phyloP scores from a whole-genome alignment of 2,329 filamentous ascomycete genomes.

The Calcarisporium arbuscula region DNA sequence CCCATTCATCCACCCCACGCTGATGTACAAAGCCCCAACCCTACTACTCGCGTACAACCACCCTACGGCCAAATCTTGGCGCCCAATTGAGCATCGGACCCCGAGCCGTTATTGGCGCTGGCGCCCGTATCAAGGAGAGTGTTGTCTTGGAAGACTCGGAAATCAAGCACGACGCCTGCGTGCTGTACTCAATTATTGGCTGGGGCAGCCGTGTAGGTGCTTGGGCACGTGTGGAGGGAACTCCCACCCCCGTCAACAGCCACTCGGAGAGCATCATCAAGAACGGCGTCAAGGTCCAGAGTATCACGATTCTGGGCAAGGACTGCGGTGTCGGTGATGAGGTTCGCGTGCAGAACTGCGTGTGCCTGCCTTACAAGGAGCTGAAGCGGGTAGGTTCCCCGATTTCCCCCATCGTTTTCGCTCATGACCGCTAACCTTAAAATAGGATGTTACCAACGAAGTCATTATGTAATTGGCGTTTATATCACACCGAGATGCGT shows the following conservation, averaged over 20 bases:
- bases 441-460: slow-evolving; percentile 72
- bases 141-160: slow-evolving; percentile 93
- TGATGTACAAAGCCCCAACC: too few relatives aligned
- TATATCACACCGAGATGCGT: background rate
- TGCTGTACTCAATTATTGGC: slow-evolving; percentile 92
- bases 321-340: slow-evolving; percentile 93
- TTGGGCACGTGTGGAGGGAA: slow-evolving; percentile 98
- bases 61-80: slow-evolving; percentile 86
- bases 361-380: slow-evolving; percentile 97
- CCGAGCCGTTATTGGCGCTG: slow-evolving; percentile 76
- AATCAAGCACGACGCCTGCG: slow-evolving; percentile 93
- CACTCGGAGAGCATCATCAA: slow-evolving; percentile 94
- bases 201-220: slow-evolving; percentile 94
- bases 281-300: slow-evolving; percentile 97
- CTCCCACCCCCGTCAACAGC: slow-evolving; percentile 77
- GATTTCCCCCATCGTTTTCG: background rate
- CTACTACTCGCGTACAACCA: too few relatives aligned
- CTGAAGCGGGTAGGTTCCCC: slow-evolving; percentile 72
- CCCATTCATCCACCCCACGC: too few relatives aligned
- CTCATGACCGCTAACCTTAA: background rate
- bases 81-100: slow-evolving; percentile 95
- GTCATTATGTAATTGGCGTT: slow-evolving; percentile 78
- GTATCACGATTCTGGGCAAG: slow-evolving; percentile 94
- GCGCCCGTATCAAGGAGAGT: slow-evolving; percentile 88
- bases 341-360: slow-evolving; percentile 93